Conservation (phyloP, 306 rosid species). For the Morella rubra region DNA sequence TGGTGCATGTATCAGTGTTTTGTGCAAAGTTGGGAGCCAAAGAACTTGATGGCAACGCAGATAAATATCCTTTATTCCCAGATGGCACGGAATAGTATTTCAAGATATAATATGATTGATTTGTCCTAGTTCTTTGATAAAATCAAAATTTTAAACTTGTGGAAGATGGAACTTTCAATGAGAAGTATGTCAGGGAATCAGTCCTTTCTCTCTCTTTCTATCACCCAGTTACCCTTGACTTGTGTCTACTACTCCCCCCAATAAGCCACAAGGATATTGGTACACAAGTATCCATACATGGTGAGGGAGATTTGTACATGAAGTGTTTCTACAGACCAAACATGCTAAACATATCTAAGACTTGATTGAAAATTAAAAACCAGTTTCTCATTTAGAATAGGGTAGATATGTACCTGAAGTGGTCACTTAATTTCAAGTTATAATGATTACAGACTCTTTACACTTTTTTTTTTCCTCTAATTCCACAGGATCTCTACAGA, state of each 20-base stretch:
- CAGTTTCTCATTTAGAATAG: too few relatives aligned
- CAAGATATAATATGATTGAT: neutral
- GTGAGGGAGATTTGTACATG: neutral
- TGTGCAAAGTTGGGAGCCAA: too few relatives aligned
- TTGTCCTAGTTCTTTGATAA: neutral
- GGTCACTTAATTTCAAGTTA: conserved; percentile 12
- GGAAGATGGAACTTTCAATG: neutral
- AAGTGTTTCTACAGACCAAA: neutral
- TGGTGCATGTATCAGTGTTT: too few relatives aligned
- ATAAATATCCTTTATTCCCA: neutral
- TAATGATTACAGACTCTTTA: conserved; percentile 9
- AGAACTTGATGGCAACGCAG: neutral
- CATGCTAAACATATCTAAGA: neutral
- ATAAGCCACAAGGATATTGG: neutral
- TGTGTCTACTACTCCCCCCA: neutral
- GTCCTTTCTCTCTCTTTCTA: neutral
- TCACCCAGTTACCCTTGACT: neutral
- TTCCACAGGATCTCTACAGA: conserved; percentile 77
- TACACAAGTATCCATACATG: neutral
- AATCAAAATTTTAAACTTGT: neutral
- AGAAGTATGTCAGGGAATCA: neutral
- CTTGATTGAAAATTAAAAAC: neutral
- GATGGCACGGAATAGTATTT: too few relatives aligned
- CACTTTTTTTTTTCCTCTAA: conserved; percentile 20
- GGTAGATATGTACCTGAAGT: neutral